Conservation (phyloP, 495 filamentous ascomycete genomes). For the Immersiella caudata region DNA sequence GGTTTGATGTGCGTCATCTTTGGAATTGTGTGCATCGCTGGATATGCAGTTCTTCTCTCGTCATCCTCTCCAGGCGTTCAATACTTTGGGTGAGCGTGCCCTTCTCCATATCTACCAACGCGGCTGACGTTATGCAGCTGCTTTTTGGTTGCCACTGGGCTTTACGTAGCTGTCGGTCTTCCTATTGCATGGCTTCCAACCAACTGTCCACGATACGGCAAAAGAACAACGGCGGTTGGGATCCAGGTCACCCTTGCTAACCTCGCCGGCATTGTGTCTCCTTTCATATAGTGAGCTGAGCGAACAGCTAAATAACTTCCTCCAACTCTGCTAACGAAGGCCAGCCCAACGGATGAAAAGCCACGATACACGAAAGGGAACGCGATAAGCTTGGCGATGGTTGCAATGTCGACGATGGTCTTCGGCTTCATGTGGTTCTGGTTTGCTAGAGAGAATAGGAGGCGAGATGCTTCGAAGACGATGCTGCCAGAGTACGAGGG, state of each 20-base stretch:
- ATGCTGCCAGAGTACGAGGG: slow-evolving; percentile 58
- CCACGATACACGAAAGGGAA: slow-evolving; percentile 58
- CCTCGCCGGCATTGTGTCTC: slow-evolving; percentile 67
- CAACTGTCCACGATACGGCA: slow-evolving; percentile 67
- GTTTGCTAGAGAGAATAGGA: slow-evolving; percentile 57
- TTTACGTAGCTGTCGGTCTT: slow-evolving; percentile 71
- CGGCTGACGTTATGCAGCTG: slow-evolving; percentile 49
- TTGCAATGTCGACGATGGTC: slow-evolving; percentile 49
- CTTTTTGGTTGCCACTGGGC: slow-evolving; percentile 68
- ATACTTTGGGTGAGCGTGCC: slow-evolving; percentile 55
- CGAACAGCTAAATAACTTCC: background rate
- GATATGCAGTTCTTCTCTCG: slow-evolving; percentile 68
- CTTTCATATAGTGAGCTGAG: slow-evolving; percentile 57
- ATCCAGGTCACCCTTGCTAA: slow-evolving; percentile 74
- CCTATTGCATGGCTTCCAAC: slow-evolving; percentile 67
- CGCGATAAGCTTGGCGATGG: slow-evolving; percentile 57
- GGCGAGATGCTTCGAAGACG: slow-evolving; percentile 51
- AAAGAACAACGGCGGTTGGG: slow-evolving; percentile 69
- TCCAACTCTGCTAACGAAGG: slow-evolving; percentile 24
- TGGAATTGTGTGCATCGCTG: slow-evolving; percentile 61
- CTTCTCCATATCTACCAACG: slow-evolving; percentile 18
- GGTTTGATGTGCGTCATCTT: slow-evolving; percentile 63
- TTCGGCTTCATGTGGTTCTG: slow-evolving; percentile 59
- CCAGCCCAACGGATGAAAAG: slow-evolving; percentile 38
- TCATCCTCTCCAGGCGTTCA: slow-evolving; percentile 62